Percentiles rank a stretch among this genome's conserved stretches.
phyloP scores from a whole-genome alignment of 1,139 yeast genomes.

The Kodamaea suecica region DNA sequence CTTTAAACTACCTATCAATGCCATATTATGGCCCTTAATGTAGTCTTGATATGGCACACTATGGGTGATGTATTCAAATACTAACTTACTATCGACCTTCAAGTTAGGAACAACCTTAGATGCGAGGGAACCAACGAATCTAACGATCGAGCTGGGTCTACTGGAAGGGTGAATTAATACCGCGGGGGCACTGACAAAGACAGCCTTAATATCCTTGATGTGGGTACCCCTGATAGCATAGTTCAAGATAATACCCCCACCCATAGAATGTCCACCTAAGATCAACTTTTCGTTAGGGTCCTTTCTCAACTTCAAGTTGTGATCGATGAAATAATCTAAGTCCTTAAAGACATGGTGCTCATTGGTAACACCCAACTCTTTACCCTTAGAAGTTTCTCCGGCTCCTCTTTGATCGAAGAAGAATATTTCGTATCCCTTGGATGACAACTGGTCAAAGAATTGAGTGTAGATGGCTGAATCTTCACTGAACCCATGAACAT shows the following conservation, averaged over 20 bases:
- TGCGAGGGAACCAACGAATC: slow-evolving; percentile 43
- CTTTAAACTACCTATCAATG: slow-evolving; percentile 41
- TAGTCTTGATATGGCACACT: slow-evolving; percentile 49
- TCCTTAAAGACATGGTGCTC: slow-evolving; percentile 65
- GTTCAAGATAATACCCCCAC: slow-evolving; percentile 78
- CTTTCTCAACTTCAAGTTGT: slow-evolving; percentile 24
- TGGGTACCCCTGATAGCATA: slow-evolving; percentile 68
- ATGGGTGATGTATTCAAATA: slow-evolving; percentile 53
- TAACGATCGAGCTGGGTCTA: slow-evolving; percentile 50
- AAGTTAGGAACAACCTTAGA: slow-evolving; percentile 51
- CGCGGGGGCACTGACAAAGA: slow-evolving; percentile 66
- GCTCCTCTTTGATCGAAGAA: slow-evolving; percentile 88
- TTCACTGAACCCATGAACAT: slow-evolving; percentile 85
- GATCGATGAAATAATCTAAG: slow-evolving; percentile 59
- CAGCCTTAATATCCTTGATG: slow-evolving; percentile 51
- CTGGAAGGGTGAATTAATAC: slow-evolving; percentile 57
- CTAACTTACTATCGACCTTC: slow-evolving; percentile 55
- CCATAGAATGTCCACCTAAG: slow-evolving; percentile 89
- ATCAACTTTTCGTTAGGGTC: slow-evolving; percentile 43
- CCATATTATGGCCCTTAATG: slow-evolving; percentile 34
- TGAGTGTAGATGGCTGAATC: slow-evolving; percentile 52
- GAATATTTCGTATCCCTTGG: slow-evolving; percentile 67
- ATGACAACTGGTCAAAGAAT: slow-evolving; percentile 55
- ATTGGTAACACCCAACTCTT: slow-evolving; percentile 59
- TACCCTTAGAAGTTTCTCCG: slow-evolving; percentile 69